Conservation (phyloP, 1,284 basidiomycete species). For the Ceratobasidium sp. region DNA sequence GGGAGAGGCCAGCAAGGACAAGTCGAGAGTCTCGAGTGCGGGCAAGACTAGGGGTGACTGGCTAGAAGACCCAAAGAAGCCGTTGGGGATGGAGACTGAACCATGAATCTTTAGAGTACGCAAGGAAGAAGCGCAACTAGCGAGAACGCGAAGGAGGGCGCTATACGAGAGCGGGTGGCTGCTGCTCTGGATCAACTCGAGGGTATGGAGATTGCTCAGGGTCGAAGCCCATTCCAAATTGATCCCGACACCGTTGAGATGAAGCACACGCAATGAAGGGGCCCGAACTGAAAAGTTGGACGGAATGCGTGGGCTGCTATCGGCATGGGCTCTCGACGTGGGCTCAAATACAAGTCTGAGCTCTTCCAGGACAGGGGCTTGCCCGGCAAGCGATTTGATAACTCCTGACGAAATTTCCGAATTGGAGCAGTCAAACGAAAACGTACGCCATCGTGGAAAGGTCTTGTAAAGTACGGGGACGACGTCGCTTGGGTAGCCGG, state of each 20-base stretch:
- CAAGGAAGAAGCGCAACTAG: slow-evolving; percentile 26
- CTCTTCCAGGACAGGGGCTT: slow-evolving; percentile 24
- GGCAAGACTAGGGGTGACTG: slow-evolving; percentile 19
- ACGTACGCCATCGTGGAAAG: slow-evolving; percentile 39
- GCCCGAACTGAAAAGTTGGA: slow-evolving; percentile 39
- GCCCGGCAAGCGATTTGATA: slow-evolving; percentile 35
- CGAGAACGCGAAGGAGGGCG: slow-evolving; percentile 24
- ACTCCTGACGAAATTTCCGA: slow-evolving; percentile 25
- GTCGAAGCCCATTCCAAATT: slow-evolving; percentile 36
- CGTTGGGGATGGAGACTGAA: slow-evolving; percentile 10
- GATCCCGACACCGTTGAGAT: slow-evolving; percentile 30
- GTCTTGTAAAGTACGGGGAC: slow-evolving; percentile 3
- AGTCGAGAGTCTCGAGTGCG: slow-evolving; percentile 34
- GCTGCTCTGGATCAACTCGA: slow-evolving; percentile 31
- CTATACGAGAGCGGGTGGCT: slow-evolving; percentile 28
- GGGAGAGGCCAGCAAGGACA: slow-evolving; percentile 32
- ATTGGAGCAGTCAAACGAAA: slow-evolving; percentile 34
- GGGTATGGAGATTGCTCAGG: slow-evolving; percentile 22
- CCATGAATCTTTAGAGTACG: slow-evolving; percentile 36
- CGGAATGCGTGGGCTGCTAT: slow-evolving; percentile 34
- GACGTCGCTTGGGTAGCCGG: slow-evolving; percentile 19
- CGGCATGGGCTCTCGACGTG: slow-evolving; percentile 25
- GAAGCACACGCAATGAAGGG: slow-evolving; percentile 13
- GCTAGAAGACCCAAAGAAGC: not conserved
- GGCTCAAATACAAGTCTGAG: slow-evolving; percentile 32